These are phyloP conservation scores for Camellia japonica DNA, from an alignment of 148 eudicot genomes.

Conservation along the genomic window DNA sequence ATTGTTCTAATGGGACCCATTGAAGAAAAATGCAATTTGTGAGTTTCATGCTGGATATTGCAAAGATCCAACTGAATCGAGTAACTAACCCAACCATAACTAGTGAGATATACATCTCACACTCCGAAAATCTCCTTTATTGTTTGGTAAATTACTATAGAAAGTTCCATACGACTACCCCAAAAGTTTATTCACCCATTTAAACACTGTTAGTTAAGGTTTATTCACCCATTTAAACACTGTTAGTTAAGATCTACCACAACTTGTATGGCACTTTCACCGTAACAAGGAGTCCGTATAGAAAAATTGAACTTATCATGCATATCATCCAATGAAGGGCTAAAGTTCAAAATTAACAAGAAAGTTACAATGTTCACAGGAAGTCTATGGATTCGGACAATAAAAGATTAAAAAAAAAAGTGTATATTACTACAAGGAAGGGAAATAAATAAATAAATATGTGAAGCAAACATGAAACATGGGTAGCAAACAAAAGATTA, in stretches of 20 bases:
- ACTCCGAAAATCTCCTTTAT: background rate
- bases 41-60: background rate
- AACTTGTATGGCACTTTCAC: no score
- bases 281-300: no score
- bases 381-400: background rate
- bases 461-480: background rate
- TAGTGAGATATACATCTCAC: background rate
- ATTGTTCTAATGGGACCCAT: background rate
- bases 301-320: no score
- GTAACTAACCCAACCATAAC: no score
- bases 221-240: background rate
- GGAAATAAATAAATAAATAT: background rate
- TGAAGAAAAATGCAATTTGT: background rate
- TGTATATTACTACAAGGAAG: background rate
- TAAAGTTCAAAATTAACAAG: background rate
- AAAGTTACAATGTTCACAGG: background rate
- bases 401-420: background rate
- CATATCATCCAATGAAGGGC: background rate
- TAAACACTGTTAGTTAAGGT: background rate
- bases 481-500: background rate
- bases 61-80: background rate
- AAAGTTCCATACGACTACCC: background rate
- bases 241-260: no score
- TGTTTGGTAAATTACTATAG: background rate
- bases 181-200: background rate